These are phyloP conservation scores for Cordia subcordata DNA, from an alignment of 257 asterid species.

Conservation along the genomic window DNA sequence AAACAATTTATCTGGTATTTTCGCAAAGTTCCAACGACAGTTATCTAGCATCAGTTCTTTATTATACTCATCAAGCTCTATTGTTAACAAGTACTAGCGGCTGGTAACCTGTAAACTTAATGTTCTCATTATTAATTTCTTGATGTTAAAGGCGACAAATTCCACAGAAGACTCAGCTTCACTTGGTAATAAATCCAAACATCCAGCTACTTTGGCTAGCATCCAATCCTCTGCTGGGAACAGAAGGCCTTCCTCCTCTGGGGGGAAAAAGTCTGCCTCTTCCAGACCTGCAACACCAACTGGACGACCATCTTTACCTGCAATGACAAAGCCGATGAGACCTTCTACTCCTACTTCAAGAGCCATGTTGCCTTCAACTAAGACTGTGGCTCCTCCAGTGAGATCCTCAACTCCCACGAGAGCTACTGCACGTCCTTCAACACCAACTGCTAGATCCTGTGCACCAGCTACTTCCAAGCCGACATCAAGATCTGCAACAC, in stretches of 20 bases:
- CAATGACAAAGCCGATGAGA: constrained; percentile 41
- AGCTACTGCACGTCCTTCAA: constrained; percentile 40
- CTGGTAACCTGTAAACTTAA: background rate
- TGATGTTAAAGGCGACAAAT: constrained; percentile 39
- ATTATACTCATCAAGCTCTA: background rate
- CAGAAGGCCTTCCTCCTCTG: constrained; percentile 41
- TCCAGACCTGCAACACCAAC: constrained; percentile 52
- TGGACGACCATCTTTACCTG: constrained; percentile 36
- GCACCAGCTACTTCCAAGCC: constrained; percentile 33
- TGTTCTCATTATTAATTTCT: constrained; percentile 3
- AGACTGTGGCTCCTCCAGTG: constrained; percentile 27
- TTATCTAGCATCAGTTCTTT: background rate
- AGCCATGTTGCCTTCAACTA: constrained; percentile 40
- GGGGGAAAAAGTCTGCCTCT: constrained; percentile 31
- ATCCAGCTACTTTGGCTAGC: constrained; percentile 16
- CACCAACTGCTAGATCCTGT: constrained; percentile 45
- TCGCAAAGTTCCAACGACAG: background rate
- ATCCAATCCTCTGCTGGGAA: constrained; percentile 21
- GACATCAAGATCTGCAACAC: constrained; percentile 48
- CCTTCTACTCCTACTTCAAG: constrained; percentile 55
- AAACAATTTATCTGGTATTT: background rate
- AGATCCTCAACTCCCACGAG: constrained; percentile 53
- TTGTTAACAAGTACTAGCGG: background rate
- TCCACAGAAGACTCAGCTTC: constrained; percentile 22
- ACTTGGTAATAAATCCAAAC: constrained; percentile 12